Evolutionary conservation across 106 monocot species (phyloP), one percentile per base, ranked within the genome.

Genomic region (Acorus gramineus): DNA sequence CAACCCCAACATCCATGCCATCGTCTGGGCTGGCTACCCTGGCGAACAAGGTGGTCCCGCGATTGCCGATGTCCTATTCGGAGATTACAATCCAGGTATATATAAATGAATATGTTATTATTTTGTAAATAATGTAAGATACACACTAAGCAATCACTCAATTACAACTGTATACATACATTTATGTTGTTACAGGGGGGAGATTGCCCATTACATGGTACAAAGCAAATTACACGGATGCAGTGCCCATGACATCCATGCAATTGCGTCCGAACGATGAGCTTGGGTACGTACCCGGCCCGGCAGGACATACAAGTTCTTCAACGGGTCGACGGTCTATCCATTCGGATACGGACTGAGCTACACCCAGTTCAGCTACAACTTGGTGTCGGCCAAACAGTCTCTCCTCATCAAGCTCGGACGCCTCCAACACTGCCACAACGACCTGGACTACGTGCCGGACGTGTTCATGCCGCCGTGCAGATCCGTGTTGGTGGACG

Each of bases 31-130:
- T 61, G 61, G 28, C 7, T 78, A 78, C 44, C 78, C 82, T 2
- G 82, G 82, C 9, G 69, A 55, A 9, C 68, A 77, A 63, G 82
- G 82, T 6, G 77, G 77, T 6, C 65, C 11, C n/a, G 82, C 82
- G 62, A 77, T 82, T 10, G 74, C 82, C 46, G 70, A 82, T 7
- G 61, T 82, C 3, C 53, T 82, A 47, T 82, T 68, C 49, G 82
- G 82, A 2, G 45, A 9, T 4, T 57, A 70, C 49, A 82, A 82
- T 50, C 82, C 82, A 57, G 70, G 81, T 81, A 56, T 28, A 28
- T 28, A 28, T 28, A 28, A 1, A 28, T 28, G 28, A 28, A 28
- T 0, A 28, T 28, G 28, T 28, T 28, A 28, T 28, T 28, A n/a
- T 28, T 28, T 28, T 28, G 1, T 28, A 69, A 28, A 28, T 28